Evolutionary conservation across 2,329 filamentous ascomycete species (phyloP).

Genomic region (Trichoderma cornu-damae): DNA sequence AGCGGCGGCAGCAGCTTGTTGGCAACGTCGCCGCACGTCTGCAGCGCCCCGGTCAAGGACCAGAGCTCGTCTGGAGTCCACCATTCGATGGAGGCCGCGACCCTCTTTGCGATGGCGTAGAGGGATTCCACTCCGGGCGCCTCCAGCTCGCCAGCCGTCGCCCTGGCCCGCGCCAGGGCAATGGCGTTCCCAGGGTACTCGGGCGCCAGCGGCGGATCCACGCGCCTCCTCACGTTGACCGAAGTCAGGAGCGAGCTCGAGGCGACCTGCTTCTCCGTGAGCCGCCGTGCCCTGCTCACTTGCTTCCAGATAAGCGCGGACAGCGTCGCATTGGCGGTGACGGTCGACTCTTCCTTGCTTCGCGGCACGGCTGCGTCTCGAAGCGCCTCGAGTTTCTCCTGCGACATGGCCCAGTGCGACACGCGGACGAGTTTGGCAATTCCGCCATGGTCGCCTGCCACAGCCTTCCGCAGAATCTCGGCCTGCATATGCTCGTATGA

Average conservation of each 20-base stretch:
- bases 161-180: constrained; percentile 14
- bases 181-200: constrained; percentile 19
- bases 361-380: constrained; percentile 9
- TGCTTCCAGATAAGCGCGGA: constrained; percentile 20
- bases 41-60: constrained; percentile 16
- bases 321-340: constrained; percentile 16
- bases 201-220: constrained; percentile 17
- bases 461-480: constrained; percentile 16
- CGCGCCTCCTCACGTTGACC: constrained; percentile 17
- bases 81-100: constrained; percentile 16
- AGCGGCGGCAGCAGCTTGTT: constrained; percentile 14
- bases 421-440: constrained; percentile 15
- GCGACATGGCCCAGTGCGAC: constrained; percentile 15
- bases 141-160: constrained; percentile 12
- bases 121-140: constrained; percentile 9
- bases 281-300: constrained; percentile 14
- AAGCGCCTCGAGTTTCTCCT: constrained; percentile 14
- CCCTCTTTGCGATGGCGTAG: constrained; percentile 14
- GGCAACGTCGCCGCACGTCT: constrained; percentile 10
- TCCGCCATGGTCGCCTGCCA: constrained; percentile 11
- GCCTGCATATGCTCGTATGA: constrained; percentile 17
- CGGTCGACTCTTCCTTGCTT: constrained; percentile 7
- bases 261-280: constrained; percentile 16
- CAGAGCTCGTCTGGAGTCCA: constrained; percentile 18
- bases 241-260: constrained; percentile 17